Conservation (phyloP, 2,329 filamentous ascomycete species). For the Aspergillus fischeri region DNA sequence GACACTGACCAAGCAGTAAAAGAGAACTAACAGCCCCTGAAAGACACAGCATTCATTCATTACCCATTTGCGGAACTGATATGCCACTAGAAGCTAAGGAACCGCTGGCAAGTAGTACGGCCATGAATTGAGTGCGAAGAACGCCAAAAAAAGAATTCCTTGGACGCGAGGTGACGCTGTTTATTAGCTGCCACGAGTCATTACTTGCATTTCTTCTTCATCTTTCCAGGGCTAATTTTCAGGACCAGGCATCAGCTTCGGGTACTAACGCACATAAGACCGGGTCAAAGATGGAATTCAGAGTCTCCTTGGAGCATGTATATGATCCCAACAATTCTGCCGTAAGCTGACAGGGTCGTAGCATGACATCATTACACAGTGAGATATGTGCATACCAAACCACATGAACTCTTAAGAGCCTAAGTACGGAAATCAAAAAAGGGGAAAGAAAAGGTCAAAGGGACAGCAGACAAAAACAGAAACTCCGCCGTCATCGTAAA, state of each 20-base stretch:
- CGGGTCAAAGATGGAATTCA: neutral
- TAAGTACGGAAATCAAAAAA: neutral
- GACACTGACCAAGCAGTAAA: neutral
- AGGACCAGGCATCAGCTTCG: neutral
- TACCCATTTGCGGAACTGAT: neutral
- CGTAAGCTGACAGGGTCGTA: constrained; percentile 10
- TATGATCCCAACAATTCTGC: constrained; percentile 12
- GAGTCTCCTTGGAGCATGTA: neutral
- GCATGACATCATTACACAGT: constrained; percentile 24
- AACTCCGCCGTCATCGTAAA: neutral
- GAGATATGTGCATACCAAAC: constrained; percentile 22
- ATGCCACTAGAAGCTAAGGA: neutral
- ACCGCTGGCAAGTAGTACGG: neutral
- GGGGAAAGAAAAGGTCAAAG: neutral
- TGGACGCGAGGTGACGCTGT: neutral
- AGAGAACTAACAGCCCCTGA: neutral
- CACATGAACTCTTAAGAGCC: neutral
- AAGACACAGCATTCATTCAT: neutral
- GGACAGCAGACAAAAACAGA: neutral
- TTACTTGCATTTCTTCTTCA: neutral
- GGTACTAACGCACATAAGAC: no score
- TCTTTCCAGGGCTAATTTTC: neutral
- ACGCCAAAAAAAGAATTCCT: neutral
- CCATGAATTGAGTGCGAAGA: neutral
- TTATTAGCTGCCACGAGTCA: neutral